Conservation (phyloP, 2,329 filamentous ascomycete species). For the Pyrenophora graminea region DNA sequence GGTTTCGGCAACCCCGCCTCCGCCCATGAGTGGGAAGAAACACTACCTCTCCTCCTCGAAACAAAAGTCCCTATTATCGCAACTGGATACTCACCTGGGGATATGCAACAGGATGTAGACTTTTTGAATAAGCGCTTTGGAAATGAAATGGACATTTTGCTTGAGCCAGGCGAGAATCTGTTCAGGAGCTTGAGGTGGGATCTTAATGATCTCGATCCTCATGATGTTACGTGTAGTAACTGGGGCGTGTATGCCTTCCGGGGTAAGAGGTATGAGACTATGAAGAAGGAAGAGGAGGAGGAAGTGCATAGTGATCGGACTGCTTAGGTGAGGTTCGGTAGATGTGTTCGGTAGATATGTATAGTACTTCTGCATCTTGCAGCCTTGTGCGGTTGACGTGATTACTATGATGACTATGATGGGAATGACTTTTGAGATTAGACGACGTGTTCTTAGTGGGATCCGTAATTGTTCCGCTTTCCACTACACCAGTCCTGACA, state of each 20-base stretch:
- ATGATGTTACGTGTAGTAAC: conserved; percentile 93
- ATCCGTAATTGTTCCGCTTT: too few relatives aligned
- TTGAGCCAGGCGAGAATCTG: conserved; percentile 90
- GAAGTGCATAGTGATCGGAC: conserved; percentile 44
- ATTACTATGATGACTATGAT: too few relatives aligned
- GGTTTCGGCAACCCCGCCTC: conserved; percentile 92
- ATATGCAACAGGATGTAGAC: conserved; percentile 89
- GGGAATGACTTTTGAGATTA: too few relatives aligned
- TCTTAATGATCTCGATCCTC: conserved; percentile 90
- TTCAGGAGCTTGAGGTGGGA: conserved; percentile 97
- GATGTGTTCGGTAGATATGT: conserved; percentile 4
- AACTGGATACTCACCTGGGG: conserved; percentile 93
- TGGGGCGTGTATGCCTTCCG: conserved; percentile 98
- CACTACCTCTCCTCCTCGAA: conserved; percentile 84
- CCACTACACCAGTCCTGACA: too few relatives aligned
- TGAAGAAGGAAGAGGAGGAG: conserved; percentile 54
- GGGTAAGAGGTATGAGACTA: conserved; percentile 88
- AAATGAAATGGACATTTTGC: conserved; percentile 88
- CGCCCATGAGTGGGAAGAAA: conserved; percentile 91
- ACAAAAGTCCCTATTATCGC: conserved; percentile 94
- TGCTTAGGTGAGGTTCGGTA: conserved; percentile 13
- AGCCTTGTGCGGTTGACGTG: too few relatives aligned
- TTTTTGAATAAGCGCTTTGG: conserved; percentile 85
- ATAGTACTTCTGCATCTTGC: not conserved
- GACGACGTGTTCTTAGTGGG: too few relatives aligned